Conservation (phyloP, 2,329 filamentous ascomycete species). For the Shiraia sp. region DNA sequence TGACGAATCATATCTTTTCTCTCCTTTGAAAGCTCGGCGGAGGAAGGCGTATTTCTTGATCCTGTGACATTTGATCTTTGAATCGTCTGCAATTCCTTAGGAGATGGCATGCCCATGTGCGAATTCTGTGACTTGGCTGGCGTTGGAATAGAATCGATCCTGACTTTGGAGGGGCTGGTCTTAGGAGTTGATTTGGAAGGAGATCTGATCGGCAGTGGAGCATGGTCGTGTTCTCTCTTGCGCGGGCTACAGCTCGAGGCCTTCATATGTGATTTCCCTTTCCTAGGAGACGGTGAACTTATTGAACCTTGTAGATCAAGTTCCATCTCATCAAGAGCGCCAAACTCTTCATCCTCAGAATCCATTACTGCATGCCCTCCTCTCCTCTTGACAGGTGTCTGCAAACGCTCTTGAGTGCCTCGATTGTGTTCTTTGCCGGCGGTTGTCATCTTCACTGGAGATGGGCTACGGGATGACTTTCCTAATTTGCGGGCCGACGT, state of each 20-base stretch:
- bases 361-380: slow-evolving; percentile 29
- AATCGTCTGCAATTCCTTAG: slow-evolving; percentile 10
- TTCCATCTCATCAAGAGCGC: slow-evolving; percentile 33
- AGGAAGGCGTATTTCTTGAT: slow-evolving; percentile 10
- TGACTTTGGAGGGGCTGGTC: slow-evolving; percentile 17
- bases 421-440: neutral
- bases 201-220: slow-evolving; percentile 28
- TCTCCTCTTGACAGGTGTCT: slow-evolving; percentile 19
- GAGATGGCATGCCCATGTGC: slow-evolving; percentile 11
- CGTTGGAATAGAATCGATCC: slow-evolving; percentile 21
- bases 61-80: slow-evolving; percentile 2
- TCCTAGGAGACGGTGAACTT: slow-evolving; percentile 13
- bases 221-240: slow-evolving; percentile 7
- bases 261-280: slow-evolving; percentile 14
- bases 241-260: slow-evolving; percentile 13
- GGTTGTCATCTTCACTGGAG: slow-evolving; percentile 13
- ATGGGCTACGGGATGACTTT: slow-evolving; percentile 26
- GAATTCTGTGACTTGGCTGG: slow-evolving; percentile 23
- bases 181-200: slow-evolving; percentile 25
- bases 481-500: slow-evolving; percentile 35
- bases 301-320: slow-evolving; percentile 14
- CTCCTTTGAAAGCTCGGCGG: slow-evolving; percentile 35
- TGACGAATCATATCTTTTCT: slow-evolving; percentile 21
- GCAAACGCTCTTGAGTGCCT: slow-evolving; percentile 3
- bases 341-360: slow-evolving; percentile 39